These are phyloP conservation scores for Monosporascus sp. DNA, from an alignment of 2,329 filamentous ascomycete species.

Conservation along the genomic window DNA sequence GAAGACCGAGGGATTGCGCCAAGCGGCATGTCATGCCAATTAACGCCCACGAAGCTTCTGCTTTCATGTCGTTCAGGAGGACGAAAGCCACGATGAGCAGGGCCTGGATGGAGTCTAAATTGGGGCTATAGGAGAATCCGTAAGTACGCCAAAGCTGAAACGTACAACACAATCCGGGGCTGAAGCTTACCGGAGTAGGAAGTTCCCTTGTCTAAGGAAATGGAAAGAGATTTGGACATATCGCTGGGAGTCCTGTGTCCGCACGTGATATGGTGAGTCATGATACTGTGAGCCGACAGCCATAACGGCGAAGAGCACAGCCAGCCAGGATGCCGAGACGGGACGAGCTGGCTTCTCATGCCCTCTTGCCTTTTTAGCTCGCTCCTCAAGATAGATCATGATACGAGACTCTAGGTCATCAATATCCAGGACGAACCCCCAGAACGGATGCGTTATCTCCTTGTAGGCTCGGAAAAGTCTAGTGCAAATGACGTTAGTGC, in stretches of 20 bases:
- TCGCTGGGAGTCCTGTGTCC: slow-evolving; percentile 54
- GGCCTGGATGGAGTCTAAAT: slow-evolving; percentile 61
- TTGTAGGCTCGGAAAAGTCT: slow-evolving; percentile 63
- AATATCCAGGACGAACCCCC: slow-evolving; percentile 63
- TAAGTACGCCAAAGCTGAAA: too few species aligned
- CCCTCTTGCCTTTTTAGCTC: slow-evolving; percentile 49
- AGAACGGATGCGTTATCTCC: slow-evolving; percentile 62
- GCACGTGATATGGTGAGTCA: slow-evolving; percentile 57
- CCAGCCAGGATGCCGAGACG: slow-evolving; percentile 60
- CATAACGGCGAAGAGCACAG: slow-evolving; percentile 60
- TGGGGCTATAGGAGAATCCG: slow-evolving; percentile 38
- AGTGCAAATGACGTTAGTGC: not conserved
- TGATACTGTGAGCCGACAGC: slow-evolving; percentile 63
- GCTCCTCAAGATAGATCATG: slow-evolving; percentile 61
- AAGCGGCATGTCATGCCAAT: slow-evolving; percentile 59
- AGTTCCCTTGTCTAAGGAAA: slow-evolving; percentile 59
- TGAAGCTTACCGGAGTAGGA: slow-evolving; percentile 46
- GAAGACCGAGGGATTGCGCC: slow-evolving; percentile 60
- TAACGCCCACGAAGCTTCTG: slow-evolving; percentile 62
- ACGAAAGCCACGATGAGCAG: slow-evolving; percentile 59
- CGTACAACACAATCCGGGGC: not conserved
- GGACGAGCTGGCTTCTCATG: slow-evolving; percentile 41
- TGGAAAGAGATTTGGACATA: slow-evolving; percentile 62
- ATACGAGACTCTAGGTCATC: slow-evolving; percentile 60
- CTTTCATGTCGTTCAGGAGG: slow-evolving; percentile 64